Base-by-base conservation (phyloP, 2,329 filamentous ascomycete genomes). In the Triangularia setosa region DNA sequence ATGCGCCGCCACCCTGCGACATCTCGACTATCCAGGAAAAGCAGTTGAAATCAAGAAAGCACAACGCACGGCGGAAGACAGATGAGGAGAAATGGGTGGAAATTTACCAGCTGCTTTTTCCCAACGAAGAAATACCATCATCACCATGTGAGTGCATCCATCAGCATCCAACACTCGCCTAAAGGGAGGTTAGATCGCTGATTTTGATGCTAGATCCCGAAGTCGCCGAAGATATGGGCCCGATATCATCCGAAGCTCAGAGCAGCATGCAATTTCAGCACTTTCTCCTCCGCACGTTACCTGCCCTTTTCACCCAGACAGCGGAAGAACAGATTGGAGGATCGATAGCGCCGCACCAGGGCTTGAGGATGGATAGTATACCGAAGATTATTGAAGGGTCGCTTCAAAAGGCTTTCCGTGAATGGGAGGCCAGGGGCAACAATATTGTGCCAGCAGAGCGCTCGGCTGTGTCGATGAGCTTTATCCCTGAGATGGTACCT, bases 1-100 rank as follows among this genome's bases (percentile, higher is more conserved):
- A 68, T 16, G 23, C 35, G 1, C 18, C 12, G 2, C 44, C 60
- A 3, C 69, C 70, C 9, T 58, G 68, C 2, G 69, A 72, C 30
- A 72, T 72, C 33, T 65, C 64, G 1, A 57, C 63, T 1, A 35
- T 62, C 24, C 69, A 72, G 28, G 69, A 72, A 53, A 68, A 68
- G 27, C 67, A 69, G 56, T 57, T 72, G 16, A 72, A 69, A 30
- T 69, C 69, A 2, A 68, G 67, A 52, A 71, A 68, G 44, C 63
- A 71, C 58, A 64, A 64, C 4, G 52, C 64, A 8, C 61, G 64
- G 12, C 59, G 62, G 4, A 68, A 68, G 48, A 67, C 61, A 1
- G 69, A 70, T 25, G 66, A 69, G 28, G 70, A 72, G 8, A 72
- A 71, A 14, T 72, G 70, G 70, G 53, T 44, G 14, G 70, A 72